These are phyloP conservation scores for Fusarium agapanthi DNA, from an alignment of 2,329 filamentous ascomycete species.

Conservation along the genomic window DNA sequence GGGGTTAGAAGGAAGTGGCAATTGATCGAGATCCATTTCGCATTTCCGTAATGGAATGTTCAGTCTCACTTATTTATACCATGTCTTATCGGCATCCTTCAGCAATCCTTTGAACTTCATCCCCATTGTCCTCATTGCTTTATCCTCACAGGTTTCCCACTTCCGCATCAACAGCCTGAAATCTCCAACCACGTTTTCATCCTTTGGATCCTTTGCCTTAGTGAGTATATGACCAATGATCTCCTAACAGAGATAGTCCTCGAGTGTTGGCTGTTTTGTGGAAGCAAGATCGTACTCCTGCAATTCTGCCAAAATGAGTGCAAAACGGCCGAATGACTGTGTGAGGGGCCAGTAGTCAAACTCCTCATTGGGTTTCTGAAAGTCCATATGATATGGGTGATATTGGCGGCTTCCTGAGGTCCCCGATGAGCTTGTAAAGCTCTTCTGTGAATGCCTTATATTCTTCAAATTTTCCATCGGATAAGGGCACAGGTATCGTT, in stretches of 20 bases:
- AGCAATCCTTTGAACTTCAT: neutral
- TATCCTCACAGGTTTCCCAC: conserved; percentile 13
- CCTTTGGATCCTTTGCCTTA: neutral
- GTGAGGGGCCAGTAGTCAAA: neutral
- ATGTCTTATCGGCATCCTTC: neutral
- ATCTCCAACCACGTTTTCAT: neutral
- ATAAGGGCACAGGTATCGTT: conserved; percentile 24
- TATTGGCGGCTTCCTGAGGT: conserved; percentile 15
- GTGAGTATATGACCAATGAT: conserved; percentile 14
- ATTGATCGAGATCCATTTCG: neutral
- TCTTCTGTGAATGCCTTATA: conserved; percentile 2
- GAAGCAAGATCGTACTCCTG: neutral
- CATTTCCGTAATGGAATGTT: neutral
- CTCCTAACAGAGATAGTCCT: conserved; percentile 36
- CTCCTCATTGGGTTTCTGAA: conserved; percentile 22
- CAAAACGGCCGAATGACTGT: neutral
- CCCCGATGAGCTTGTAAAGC: conserved; percentile 19
- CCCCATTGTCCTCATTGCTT: conserved; percentile 14
- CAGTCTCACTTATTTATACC: neutral
- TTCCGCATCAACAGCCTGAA: conserved; percentile 8
- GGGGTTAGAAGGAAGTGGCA: no score
- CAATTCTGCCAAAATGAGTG: conserved; percentile 16
- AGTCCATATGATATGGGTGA: conserved; percentile 38
- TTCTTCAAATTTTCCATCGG: neutral
- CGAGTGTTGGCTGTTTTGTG: neutral